These are phyloP conservation scores for Wickerhamiella hasegawae DNA, from an alignment of 805 yeast genomes.

Conservation along the genomic window DNA sequence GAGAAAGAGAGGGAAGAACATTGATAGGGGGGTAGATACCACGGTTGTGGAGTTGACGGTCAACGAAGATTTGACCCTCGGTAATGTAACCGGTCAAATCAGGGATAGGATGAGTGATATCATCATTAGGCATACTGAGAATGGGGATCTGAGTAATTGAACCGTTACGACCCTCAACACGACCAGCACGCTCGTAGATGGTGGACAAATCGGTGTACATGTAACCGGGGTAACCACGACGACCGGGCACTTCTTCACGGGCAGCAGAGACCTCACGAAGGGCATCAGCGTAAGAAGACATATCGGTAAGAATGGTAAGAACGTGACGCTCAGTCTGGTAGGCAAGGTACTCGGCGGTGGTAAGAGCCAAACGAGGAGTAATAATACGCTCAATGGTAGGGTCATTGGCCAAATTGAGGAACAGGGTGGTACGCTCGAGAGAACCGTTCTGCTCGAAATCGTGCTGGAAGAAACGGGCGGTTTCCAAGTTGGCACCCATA, in stretches of 20 bases:
- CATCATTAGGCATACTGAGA: constrained; percentile 99
- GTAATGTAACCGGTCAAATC: constrained; percentile 99
- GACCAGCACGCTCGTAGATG: constrained; percentile 98
- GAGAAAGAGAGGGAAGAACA: constrained; percentile 90
- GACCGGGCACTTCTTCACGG: constrained; percentile 99
- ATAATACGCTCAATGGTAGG: constrained; percentile 99
- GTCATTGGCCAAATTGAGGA: constrained; percentile 94
- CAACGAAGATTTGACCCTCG: constrained; percentile 96
- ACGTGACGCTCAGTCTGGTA: constrained; percentile 99
- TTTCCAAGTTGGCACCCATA: constrained; percentile 99
- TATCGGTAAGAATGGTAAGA: constrained; percentile 91
- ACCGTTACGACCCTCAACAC: constrained; percentile 99
- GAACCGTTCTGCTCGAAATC: constrained; percentile 99
- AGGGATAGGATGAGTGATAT: constrained; percentile 98
- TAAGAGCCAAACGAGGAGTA: constrained; percentile 96
- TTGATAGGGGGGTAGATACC: constrained; percentile 99
- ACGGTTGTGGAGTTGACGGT: constrained; percentile 88
- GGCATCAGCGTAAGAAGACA: constrained; percentile 99
- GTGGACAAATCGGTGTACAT: constrained; percentile 99
- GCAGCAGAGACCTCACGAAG: constrained; percentile 99
- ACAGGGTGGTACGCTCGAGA: constrained; percentile 90
- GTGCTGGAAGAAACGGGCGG: constrained; percentile 96
- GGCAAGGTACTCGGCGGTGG: constrained; percentile 97
- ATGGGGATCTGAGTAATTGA: constrained; percentile 98
- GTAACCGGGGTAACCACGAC: constrained; percentile 99